Percentiles rank a stretch among this genome's conserved stretches.
Evolutionary conservation across 257 asterid species (phyloP).

Genomic region (Misopates orontium): DNA sequence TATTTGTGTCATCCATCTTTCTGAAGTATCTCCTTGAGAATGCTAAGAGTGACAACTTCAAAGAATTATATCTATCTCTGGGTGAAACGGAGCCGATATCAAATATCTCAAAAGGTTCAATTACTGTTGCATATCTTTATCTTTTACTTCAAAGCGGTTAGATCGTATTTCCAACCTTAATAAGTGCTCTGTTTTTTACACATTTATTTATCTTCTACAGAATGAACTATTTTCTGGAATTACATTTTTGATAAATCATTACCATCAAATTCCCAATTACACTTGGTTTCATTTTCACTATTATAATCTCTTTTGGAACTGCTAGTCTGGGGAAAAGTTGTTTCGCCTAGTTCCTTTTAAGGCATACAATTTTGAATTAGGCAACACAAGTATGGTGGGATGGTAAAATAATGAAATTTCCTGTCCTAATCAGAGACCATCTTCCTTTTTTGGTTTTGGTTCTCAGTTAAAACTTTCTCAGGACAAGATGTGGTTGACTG

Average conservation of each 20-base stretch:
- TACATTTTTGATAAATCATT: constrained; percentile 3
- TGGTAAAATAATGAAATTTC: constrained; percentile 4
- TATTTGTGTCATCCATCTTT: constrained; percentile 78
- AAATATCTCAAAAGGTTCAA: constrained; percentile 61
- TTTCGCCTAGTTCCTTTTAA: not conserved
- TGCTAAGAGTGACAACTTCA: constrained; percentile 65
- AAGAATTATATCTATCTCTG: constrained; percentile 69
- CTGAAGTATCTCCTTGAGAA: constrained; percentile 83
- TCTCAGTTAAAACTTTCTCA: constrained; percentile 1
- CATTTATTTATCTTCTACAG: constrained; percentile 11
- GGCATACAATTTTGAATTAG: constrained; percentile 4
- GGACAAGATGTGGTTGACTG: constrained; percentile 8
- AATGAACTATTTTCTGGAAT: not conserved
- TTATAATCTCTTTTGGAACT: constrained; percentile 8
- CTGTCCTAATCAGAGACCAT: not conserved
- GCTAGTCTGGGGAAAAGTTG: not conserved
- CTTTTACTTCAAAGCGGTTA: not conserved
- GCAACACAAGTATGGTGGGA: not conserved
- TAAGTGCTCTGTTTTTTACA: constrained; percentile 4
- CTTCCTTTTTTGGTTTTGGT: constrained; percentile 6
- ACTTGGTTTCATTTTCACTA: constrained; percentile 4
- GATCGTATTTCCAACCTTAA: constrained; percentile 7
- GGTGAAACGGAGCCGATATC: constrained; percentile 70
- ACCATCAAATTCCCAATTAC: not conserved
- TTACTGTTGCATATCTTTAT: constrained; percentile 12